phyloP scores from a whole-genome alignment of 129 eudicot species.

The Escallonia rubra region DNA sequence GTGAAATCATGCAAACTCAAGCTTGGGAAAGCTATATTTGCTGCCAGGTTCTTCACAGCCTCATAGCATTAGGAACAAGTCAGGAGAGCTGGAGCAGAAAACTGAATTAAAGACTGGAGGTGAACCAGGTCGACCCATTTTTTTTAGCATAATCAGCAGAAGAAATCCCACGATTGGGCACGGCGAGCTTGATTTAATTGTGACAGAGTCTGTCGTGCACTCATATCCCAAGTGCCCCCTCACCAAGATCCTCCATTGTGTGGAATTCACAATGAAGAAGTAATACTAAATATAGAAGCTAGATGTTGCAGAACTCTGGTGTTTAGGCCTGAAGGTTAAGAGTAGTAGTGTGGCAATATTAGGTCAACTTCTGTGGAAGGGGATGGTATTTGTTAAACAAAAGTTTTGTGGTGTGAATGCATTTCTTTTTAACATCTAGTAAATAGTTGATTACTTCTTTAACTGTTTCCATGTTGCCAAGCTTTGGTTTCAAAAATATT shows the following conservation, averaged over 20 bases:
- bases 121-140: slow-evolving; percentile 1
- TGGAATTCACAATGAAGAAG: background rate
- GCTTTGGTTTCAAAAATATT: no score
- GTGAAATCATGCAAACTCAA: slow-evolving; percentile 11
- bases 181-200: slow-evolving; percentile 20
- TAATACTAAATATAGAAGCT: background rate
- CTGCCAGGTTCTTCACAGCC: slow-evolving; percentile 13
- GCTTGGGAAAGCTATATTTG: slow-evolving; percentile 13
- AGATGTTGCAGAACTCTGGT: background rate
- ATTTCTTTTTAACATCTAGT: no score
- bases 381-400: no score
- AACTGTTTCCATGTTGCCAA: no score
- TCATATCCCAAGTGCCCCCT: slow-evolving; percentile 17
- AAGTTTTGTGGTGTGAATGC: no score
- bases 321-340: no score
- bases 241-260: slow-evolving; percentile 28
- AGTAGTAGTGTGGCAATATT: no score
- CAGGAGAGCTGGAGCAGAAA: slow-evolving; percentile 13
- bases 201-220: slow-evolving; percentile 27
- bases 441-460: no score
- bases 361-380: no score
- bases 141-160: slow-evolving; percentile 14
- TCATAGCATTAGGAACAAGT: background rate
- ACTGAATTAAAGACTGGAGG: slow-evolving; percentile 9
- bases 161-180: slow-evolving; percentile 23